Conservation (phyloP, 192 early-diverging fungal species). For the Geranomyces variabilis region DNA sequence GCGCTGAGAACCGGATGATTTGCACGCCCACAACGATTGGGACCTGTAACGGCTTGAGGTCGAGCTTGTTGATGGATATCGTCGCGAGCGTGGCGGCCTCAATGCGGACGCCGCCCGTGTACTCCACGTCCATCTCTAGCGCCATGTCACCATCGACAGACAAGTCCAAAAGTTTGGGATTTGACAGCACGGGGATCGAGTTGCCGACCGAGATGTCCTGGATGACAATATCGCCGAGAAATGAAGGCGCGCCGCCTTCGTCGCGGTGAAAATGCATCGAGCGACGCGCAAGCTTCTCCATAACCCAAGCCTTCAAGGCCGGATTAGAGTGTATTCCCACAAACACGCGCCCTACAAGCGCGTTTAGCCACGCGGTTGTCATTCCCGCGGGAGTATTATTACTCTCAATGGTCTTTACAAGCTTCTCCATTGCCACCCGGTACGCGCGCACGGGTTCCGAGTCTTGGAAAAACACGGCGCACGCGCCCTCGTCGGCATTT, state of each 20-base stretch:
- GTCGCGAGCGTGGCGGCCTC: slow-evolving; percentile 72
- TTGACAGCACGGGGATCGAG: slow-evolving; percentile 75
- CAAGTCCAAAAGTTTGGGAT: slow-evolving; percentile 72
- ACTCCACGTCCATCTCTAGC: slow-evolving; percentile 76
- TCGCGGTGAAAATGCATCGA: slow-evolving; percentile 27
- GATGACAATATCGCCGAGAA: slow-evolving; percentile 81
- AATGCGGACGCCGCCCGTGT: slow-evolving; percentile 73
- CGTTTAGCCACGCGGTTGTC: slow-evolving; percentile 80
- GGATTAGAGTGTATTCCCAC: slow-evolving; percentile 59
- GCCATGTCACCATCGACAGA: slow-evolving; percentile 73
- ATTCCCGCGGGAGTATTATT: slow-evolving; percentile 3
- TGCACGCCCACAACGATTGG: slow-evolving; percentile 78
- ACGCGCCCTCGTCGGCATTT: slow-evolving; percentile 41
- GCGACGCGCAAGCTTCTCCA: slow-evolving; percentile 41
- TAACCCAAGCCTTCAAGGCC: slow-evolving; percentile 43
- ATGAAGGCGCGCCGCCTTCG: slow-evolving; percentile 65
- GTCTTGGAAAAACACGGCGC: slow-evolving; percentile 39
- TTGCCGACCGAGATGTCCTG: slow-evolving; percentile 77
- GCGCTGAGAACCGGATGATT: slow-evolving; percentile 72
- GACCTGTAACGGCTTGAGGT: slow-evolving; percentile 69
- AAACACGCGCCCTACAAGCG: slow-evolving; percentile 79
- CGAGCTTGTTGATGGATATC: slow-evolving; percentile 56
- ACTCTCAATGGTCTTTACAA: slow-evolving; percentile 32
- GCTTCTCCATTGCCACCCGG: slow-evolving; percentile 44
- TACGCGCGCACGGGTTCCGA: slow-evolving; percentile 37